A percentile compares a stretch with the other conserved stretches of the same genome.
phyloP scores from a whole-genome alignment of 768 basidiomycete genomes.

The Pisolithus microcarpus region DNA sequence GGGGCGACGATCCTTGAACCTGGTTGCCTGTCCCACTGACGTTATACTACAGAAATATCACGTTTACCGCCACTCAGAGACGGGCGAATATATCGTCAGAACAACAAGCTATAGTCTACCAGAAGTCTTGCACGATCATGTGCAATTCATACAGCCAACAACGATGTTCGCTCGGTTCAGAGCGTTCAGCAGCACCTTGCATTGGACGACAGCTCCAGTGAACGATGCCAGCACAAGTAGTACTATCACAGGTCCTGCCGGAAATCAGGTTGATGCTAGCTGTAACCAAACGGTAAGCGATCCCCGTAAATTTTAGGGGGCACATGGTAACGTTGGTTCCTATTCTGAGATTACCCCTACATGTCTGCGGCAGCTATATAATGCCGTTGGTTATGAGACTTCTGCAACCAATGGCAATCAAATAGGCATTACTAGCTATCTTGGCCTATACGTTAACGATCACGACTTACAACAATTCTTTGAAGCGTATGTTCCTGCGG shows the following conservation, averaged over 20 bases:
- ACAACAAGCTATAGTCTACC: constrained; percentile 69
- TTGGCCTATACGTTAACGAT: constrained; percentile 47
- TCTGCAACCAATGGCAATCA: constrained; percentile 37
- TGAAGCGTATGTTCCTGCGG: constrained; percentile 39
- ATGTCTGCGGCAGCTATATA: constrained; percentile 52
- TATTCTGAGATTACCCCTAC: constrained; percentile 38
- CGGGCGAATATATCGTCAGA: constrained; percentile 50
- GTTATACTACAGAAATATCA: constrained; percentile 45
- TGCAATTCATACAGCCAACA: constrained; percentile 68
- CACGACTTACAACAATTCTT: constrained; percentile 49
- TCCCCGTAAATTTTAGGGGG: neutral
- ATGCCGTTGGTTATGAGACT: constrained; percentile 40
- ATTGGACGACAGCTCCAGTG: constrained; percentile 13
- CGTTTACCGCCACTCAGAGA: constrained; percentile 48
- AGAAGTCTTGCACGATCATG: constrained; percentile 45
- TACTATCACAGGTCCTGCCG: constrained; percentile 25
- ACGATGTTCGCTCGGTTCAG: constrained; percentile 54
- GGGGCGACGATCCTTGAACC: constrained; percentile 5
- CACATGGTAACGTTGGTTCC: constrained; percentile 5
- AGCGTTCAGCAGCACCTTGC: constrained; percentile 35
- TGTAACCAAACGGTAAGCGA: constrained; percentile 34
- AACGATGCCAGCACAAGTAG: constrained; percentile 1
- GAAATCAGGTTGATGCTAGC: constrained; percentile 37
- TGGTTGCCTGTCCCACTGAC: neutral
- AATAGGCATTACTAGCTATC: constrained; percentile 50